phyloP scores from a whole-genome alignment of 768 basidiomycete species.

The Dacryopinax spathularia region DNA sequence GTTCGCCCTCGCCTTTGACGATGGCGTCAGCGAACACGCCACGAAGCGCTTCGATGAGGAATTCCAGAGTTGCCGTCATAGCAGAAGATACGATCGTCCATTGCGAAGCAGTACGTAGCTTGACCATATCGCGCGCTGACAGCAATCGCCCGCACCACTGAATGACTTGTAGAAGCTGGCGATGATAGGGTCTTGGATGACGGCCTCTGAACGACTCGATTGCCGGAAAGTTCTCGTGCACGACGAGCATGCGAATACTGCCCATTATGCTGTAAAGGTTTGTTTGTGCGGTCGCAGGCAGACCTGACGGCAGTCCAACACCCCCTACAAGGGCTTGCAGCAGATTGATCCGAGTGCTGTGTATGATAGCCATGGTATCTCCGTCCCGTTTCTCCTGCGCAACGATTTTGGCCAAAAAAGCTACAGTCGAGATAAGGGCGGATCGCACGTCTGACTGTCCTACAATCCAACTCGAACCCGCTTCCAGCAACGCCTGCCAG shows the following conservation, averaged over 20 bases:
- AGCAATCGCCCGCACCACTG: conserved; percentile 60
- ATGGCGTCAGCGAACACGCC: conserved; percentile 52
- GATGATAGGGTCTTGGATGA: conserved; percentile 58
- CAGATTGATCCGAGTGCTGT: conserved; percentile 57
- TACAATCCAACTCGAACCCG: conserved; percentile 48
- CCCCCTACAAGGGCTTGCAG: conserved; percentile 67
- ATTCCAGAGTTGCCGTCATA: conserved; percentile 45
- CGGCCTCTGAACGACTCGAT: conserved; percentile 55
- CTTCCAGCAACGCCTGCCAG: conserved; percentile 60
- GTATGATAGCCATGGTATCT: conserved; percentile 72
- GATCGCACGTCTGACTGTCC: conserved; percentile 43
- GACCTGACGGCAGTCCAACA: conserved; percentile 41
- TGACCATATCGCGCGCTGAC: conserved; percentile 34
- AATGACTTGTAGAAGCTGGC: conserved; percentile 59
- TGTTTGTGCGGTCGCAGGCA: conserved; percentile 37
- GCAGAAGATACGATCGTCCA: conserved; percentile 44
- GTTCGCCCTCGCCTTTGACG: conserved; percentile 40
- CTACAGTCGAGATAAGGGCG: conserved; percentile 41
- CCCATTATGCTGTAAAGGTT: conserved; percentile 46
- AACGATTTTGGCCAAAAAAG: conserved; percentile 50
- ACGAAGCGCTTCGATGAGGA: conserved; percentile 54
- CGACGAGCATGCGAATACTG: conserved; percentile 49
- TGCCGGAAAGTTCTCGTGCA: conserved; percentile 62
- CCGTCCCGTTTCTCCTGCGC: conserved; percentile 57
- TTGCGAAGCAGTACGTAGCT: conserved; percentile 44